phyloP scores from a whole-genome alignment of 352 stramenopile species.

The Phytophthora parvispora region DNA sequence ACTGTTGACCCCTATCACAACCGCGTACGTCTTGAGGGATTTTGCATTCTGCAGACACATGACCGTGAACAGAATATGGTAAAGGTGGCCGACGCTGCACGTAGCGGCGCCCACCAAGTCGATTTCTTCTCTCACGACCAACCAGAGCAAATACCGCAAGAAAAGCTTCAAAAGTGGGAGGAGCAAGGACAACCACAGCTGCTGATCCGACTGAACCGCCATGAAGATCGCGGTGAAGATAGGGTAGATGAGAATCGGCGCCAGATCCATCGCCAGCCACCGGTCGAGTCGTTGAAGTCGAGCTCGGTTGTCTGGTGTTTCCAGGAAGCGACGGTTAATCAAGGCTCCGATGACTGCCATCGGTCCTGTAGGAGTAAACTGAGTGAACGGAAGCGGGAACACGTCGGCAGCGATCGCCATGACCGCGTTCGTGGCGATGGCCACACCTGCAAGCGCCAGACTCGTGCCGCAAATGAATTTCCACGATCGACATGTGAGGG shows the following conservation, averaged over 20 bases:
- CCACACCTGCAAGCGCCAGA: constrained; percentile 7
- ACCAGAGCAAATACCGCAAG: constrained; percentile 25
- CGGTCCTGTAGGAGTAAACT: constrained; percentile 15
- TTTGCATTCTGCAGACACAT: constrained; percentile 53
- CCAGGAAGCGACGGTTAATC: constrained; percentile 12
- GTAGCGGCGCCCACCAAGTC: constrained; percentile 31
- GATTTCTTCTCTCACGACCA: constrained; percentile 20
- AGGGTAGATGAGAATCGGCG: constrained; percentile 42
- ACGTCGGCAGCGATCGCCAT: constrained; percentile 10
- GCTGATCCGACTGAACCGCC: constrained; percentile 17
- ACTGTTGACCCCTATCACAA: constrained; percentile 33
- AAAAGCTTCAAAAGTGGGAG: constrained; percentile 44
- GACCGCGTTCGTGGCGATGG: constrained; percentile 16
- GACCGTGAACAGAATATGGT: constrained; percentile 49
- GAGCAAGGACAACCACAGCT: constrained; percentile 42
- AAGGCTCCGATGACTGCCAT: constrained; percentile 7
- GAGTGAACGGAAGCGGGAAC: constrained; percentile 46
- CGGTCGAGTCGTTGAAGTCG: constrained; percentile 17
- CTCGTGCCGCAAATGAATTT: constrained; percentile 6
- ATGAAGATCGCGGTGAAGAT: constrained; percentile 43
- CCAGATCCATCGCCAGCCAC: constrained; percentile 14
- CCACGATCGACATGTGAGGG: constrained; percentile 19
- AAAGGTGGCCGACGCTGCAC: constrained; percentile 35
- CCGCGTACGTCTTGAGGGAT: constrained; percentile 28
- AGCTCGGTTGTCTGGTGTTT: not conserved